phyloP scores from a whole-genome alignment of 2,329 filamentous ascomycete genomes.

The Aureobasidium melanogenum region DNA sequence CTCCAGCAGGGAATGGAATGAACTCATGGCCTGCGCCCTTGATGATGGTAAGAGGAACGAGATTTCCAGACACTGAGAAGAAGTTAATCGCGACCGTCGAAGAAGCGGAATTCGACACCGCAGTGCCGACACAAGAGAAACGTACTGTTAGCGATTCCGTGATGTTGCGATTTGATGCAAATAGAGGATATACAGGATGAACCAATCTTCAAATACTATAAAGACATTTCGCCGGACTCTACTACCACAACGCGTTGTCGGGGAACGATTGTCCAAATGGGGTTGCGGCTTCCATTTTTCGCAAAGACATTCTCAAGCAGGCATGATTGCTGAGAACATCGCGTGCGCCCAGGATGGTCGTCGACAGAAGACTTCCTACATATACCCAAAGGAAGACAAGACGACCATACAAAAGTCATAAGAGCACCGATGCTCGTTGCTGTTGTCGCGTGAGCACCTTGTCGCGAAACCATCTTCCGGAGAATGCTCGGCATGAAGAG shows the following conservation, averaged over 20 bases:
- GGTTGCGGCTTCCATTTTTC: slow-evolving; percentile 22
- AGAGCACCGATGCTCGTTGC: neutral
- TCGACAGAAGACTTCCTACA: neutral
- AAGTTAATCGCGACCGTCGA: neutral
- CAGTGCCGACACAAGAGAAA: neutral
- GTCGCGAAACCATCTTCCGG: neutral
- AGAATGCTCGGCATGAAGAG: neutral
- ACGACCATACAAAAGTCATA: neutral
- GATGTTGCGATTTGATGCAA: neutral
- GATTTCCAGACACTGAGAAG: neutral
- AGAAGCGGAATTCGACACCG: neutral
- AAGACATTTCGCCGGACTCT: neutral
- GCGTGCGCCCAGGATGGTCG: no score
- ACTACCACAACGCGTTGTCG: neutral
- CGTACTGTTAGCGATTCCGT: neutral
- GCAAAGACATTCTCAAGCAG: neutral
- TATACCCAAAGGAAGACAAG: neutral
- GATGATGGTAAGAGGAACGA: slow-evolving; percentile 18
- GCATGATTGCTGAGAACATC: neutral
- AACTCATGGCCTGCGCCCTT: slow-evolving; percentile 17
- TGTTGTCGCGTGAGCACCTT: neutral
- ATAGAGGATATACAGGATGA: neutral
- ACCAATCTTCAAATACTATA: neutral
- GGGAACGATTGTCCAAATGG: neutral
- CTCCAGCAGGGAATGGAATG: slow-evolving; percentile 15